These are phyloP conservation scores for Annulohypoxylon nitens DNA, from an alignment of 495 filamentous ascomycete genomes.

Conservation along the genomic window DNA sequence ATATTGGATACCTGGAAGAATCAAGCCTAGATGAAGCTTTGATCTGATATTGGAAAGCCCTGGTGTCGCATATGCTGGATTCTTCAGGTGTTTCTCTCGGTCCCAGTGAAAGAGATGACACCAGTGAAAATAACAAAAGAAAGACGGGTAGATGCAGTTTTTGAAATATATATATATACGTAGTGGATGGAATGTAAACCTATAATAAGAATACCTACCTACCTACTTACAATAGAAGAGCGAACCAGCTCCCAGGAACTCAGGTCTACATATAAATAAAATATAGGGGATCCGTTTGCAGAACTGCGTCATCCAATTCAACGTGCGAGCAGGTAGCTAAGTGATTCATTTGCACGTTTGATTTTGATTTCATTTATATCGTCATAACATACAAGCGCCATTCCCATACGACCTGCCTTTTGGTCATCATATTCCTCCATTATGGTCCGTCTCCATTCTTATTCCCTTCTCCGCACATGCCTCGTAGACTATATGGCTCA, in stretches of 20 bases:
- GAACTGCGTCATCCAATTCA: neutral
- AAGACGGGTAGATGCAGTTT: neutral
- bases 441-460: neutral
- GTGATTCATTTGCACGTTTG: conserved; percentile 11
- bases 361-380: conserved; percentile 25
- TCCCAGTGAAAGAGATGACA: no score
- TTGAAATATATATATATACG: neutral
- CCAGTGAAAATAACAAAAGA: neutral
- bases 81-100: no score
- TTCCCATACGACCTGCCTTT: neutral
- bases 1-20: no score
- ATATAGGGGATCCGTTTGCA: neutral
- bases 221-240: neutral
- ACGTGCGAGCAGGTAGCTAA: conserved; percentile 8
- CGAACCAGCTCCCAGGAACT: neutral
- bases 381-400: conserved; percentile 33
- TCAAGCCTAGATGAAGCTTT: no score
- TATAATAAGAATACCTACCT: neutral
- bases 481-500: neutral
- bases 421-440: neutral
- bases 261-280: neutral
- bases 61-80: no score
- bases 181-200: neutral
- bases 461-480: neutral
- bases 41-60: no score